These are phyloP conservation scores for Acidiella bohemica DNA, from an alignment of 495 filamentous ascomycete species.

Conservation along the genomic window DNA sequence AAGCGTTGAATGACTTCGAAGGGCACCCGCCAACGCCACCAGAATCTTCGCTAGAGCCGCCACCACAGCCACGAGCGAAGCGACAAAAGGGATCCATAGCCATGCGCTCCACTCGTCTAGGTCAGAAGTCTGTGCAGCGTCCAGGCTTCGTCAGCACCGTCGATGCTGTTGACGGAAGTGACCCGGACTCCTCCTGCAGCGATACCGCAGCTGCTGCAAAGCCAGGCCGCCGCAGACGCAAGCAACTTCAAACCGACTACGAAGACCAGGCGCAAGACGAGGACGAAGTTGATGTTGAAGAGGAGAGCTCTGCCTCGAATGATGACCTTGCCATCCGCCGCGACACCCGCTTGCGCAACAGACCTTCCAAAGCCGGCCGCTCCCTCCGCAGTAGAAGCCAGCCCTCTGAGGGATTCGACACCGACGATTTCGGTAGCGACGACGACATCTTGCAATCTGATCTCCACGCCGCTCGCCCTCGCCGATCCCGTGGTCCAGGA, in stretches of 20 bases:
- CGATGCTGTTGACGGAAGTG: constrained; percentile 20
- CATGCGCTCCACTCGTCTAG: constrained; percentile 13
- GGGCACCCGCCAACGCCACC: constrained; percentile 1
- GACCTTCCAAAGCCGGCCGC: background rate
- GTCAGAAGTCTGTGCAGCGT: background rate
- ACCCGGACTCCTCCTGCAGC: constrained; percentile 8
- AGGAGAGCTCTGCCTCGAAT: background rate
- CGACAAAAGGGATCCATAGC: background rate
- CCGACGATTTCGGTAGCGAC: constrained; percentile 4
- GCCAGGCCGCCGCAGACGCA: background rate
- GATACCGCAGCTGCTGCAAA: constrained; percentile 6
- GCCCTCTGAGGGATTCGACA: background rate
- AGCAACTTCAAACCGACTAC: constrained; percentile 7
- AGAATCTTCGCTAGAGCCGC: background rate
- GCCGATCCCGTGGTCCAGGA: background rate
- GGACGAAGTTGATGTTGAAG: constrained; percentile 6
- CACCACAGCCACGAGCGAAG: background rate
- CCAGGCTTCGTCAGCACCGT: constrained; percentile 23
- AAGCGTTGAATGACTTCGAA: constrained; percentile 22
- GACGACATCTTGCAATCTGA: constrained; percentile 12
- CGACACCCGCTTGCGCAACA: constrained; percentile 3
- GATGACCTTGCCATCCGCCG: background rate
- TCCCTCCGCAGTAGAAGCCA: constrained; percentile 1
- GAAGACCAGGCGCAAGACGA: constrained; percentile 6
- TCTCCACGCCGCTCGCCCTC: constrained; percentile 1